Evolutionary conservation across 192 early-diverging fungal genomes (phyloP).

Genomic region (Rhizophagus sp.): DNA sequence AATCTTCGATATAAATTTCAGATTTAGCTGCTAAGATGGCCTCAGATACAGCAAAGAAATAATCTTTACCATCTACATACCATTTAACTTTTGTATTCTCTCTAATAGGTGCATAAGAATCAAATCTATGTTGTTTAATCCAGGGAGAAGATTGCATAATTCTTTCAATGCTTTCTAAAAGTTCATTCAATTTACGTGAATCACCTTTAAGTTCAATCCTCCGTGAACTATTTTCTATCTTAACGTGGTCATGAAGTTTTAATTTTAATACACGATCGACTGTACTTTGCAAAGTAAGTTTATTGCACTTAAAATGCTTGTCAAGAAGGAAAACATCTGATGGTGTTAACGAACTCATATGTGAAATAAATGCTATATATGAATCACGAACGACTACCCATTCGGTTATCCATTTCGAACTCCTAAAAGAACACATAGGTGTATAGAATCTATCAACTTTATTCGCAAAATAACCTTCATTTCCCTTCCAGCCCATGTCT

Average conservation of each 20-base stretch:
- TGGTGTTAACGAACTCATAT: slow-evolving; percentile 42
- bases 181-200: slow-evolving; percentile 67
- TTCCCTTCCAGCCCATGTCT: slow-evolving; percentile 85
- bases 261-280: slow-evolving; percentile 49
- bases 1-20: slow-evolving; percentile 75
- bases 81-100: slow-evolving; percentile 61
- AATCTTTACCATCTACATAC: slow-evolving; percentile 78
- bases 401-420: slow-evolving; percentile 55
- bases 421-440: slow-evolving; percentile 39
- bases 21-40: slow-evolving; percentile 68
- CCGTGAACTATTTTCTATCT: slow-evolving; percentile 57
- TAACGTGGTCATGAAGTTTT: slow-evolving; percentile 60
- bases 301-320: slow-evolving; percentile 38
- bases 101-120: slow-evolving; percentile 76
- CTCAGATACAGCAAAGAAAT: slow-evolving; percentile 72
- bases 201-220: slow-evolving; percentile 71
- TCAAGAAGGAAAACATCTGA: slow-evolving; percentile 58
- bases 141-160: slow-evolving; percentile 64
- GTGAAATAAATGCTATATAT: slow-evolving; percentile 56
- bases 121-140: slow-evolving; percentile 64
- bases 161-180: slow-evolving; percentile 59
- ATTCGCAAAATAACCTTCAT: slow-evolving; percentile 73
- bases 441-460: slow-evolving; percentile 57
- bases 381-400: slow-evolving; percentile 82
- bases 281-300: slow-evolving; percentile 13